Conservation (phyloP, 345 rosid species). For the Eucalyptus dawsonii region DNA sequence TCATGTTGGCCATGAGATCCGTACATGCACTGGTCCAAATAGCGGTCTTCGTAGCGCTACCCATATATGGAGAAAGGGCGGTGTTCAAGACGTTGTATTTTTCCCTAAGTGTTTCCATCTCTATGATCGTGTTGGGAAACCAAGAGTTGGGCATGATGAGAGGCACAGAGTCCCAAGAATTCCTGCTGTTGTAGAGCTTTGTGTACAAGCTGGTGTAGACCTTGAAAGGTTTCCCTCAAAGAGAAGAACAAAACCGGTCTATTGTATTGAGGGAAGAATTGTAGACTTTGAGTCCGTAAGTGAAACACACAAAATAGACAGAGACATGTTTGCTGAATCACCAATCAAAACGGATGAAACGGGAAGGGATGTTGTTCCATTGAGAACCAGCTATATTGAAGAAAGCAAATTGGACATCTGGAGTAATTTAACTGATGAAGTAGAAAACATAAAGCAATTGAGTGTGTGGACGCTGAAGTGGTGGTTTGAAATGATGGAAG, state of each 20-base stretch:
- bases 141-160: slow-evolving; percentile 63
- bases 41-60: slow-evolving; percentile 58
- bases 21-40: slow-evolving; percentile 60
- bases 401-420: background rate
- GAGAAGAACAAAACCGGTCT: slow-evolving; percentile 77
- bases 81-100: slow-evolving; percentile 37
- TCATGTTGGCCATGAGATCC: slow-evolving; percentile 57
- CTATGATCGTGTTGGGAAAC: slow-evolving; percentile 71
- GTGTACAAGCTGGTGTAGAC: slow-evolving; percentile 76
- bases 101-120: slow-evolving; percentile 77
- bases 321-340: background rate
- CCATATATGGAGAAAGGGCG: slow-evolving; percentile 73
- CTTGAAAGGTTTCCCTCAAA: slow-evolving; percentile 50
- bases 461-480: slow-evolving; percentile 39
- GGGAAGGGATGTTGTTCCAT: background rate
- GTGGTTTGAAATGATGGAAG: slow-evolving; percentile 66
- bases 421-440: background rate
- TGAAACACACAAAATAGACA: background rate
- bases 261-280: slow-evolving; percentile 74
- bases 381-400: background rate
- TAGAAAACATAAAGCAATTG: slow-evolving; percentile 16
- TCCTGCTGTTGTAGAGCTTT: slow-evolving; percentile 75
- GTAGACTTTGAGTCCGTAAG: slow-evolving; percentile 55
- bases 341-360: background rate
- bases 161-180: slow-evolving; percentile 28